phyloP scores from a whole-genome alignment of 495 filamentous ascomycete species.

The Aspergillus nidulans region DNA sequence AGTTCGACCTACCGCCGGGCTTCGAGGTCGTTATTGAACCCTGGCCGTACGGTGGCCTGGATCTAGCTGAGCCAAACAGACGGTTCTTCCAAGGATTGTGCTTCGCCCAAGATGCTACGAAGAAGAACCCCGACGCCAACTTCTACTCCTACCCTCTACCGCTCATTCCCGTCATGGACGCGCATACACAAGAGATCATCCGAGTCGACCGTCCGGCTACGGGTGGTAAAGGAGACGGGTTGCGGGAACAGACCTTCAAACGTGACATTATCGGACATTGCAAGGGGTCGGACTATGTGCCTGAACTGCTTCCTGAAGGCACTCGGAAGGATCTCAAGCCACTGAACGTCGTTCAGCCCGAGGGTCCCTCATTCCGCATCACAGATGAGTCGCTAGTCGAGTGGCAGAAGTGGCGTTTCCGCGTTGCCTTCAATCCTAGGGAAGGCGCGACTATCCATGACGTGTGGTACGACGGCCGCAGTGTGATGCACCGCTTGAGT shows the following conservation, averaged over 20 bases:
- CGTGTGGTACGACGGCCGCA: conserved; percentile 68
- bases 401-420: conserved; percentile 71
- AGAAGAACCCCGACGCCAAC: conserved; percentile 49
- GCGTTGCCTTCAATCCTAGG: conserved; percentile 63
- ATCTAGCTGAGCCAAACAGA: conserved; percentile 49
- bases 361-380: conserved; percentile 68
- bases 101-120: conserved; percentile 41
- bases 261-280: conserved; percentile 49
- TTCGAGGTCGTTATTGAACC: conserved; percentile 65
- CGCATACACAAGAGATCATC: conserved; percentile 60
- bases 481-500: conserved; percentile 64
- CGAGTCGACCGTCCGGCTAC: conserved; percentile 49
- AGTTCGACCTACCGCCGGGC: conserved; percentile 59
- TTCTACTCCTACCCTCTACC: conserved; percentile 79
- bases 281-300: conserved; percentile 60
- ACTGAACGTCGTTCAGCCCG: conserved; percentile 70
- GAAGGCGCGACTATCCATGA: conserved; percentile 68
- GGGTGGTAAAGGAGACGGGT: conserved; percentile 39
- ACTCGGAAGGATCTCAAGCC: conserved; percentile 73
- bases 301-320: conserved; percentile 54
- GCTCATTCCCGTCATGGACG: conserved; percentile 72
- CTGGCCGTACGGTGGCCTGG: conserved; percentile 65
- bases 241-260: conserved; percentile 36
- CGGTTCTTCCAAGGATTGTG: conserved; percentile 52
- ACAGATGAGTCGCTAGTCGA: conserved; percentile 48